Evolutionary conservation across 345 rosid species (phyloP), one percentile per base, ranked within the genome.

Genomic region (Viola odorata): DNA sequence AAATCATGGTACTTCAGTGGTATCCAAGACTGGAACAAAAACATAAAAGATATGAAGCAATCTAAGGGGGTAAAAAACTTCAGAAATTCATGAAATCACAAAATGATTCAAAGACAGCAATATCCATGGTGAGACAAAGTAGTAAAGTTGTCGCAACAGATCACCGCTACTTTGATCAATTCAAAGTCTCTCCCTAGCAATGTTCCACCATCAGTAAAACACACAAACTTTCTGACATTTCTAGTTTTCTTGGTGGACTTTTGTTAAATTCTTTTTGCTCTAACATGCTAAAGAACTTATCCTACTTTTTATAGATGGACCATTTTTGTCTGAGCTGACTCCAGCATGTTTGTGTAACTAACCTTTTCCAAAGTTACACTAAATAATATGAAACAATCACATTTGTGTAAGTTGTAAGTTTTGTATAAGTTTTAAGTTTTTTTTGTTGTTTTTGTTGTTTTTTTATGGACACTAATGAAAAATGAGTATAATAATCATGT

Each of bases 1-100:
- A 80, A 80, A 64, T 87, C 82, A 71, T 87, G 95, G 73, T 82
- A 94, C 78, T 82, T 84, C 70, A 88, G 84, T 4, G 82, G 62
- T 73, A 88, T 65, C 97, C 97, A 94, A 37, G 45, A 53, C 96
- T 92, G 77, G 56, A 69, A 65, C 42, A 37, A 64, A 51, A 58
- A 63, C 55, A 55, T 45, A 62, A 68, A 60, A 58, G 45, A 23
- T 36, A n/a, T 3, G 13, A 32, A 13, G 45, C 6, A 40, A 41
- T 12, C 37, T 36, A 39, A 51, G 23, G 40, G 41, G 3, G 4
- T 51, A 5, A 50, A 32, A 23, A 23, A n/a, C 17, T 49, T 12
- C 15, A 50, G 10, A 37, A 61, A 50, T 6, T 17, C 15, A 49
- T 9, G 14, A 50, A 37, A 50, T 32, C 4, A 13, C 7, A 40